These are phyloP conservation scores for Dictyostelium intermedium DNA, from an alignment of 78 protist species.

Conservation along the genomic window DNA sequence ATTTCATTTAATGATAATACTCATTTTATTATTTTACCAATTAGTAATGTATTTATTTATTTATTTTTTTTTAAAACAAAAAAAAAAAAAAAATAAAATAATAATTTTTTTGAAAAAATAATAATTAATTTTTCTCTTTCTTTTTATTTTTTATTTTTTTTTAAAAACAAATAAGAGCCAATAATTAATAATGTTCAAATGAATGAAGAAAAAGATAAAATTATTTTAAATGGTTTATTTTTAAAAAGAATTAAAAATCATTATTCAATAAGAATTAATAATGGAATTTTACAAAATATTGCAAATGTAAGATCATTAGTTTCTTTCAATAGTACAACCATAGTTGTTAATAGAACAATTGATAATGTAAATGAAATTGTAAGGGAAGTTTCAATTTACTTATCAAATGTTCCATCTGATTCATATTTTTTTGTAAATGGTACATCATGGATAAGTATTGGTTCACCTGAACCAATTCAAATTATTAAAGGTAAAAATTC, in stretches of 20 bases:
- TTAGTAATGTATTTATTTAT: neutral
- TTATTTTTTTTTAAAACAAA: too few species aligned
- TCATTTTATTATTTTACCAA: neutral
- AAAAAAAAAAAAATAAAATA: too few species aligned
- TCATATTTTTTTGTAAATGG: neutral
- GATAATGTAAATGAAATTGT: neutral
- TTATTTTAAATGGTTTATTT: neutral
- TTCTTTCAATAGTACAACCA: neutral
- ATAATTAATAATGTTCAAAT: neutral
- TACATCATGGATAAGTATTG: neutral
- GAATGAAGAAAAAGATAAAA: neutral
- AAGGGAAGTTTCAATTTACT: neutral
- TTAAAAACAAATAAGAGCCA: neutral
- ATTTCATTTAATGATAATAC: neutral
- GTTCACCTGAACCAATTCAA: neutral
- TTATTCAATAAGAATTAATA: neutral
- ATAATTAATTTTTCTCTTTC: too few species aligned
- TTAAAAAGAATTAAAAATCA: neutral
- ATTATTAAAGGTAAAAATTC: neutral
- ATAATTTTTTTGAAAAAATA: too few species aligned
- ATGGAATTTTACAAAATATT: neutral
- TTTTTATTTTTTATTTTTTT: too few species aligned
- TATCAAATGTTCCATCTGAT: neutral
- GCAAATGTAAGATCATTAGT: neutral
- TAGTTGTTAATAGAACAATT: neutral